Percentiles rank a stretch among this genome's conserved stretches.
Conservation (phyloP, 306 rosid species). For the Biancaea sappan region DNA sequence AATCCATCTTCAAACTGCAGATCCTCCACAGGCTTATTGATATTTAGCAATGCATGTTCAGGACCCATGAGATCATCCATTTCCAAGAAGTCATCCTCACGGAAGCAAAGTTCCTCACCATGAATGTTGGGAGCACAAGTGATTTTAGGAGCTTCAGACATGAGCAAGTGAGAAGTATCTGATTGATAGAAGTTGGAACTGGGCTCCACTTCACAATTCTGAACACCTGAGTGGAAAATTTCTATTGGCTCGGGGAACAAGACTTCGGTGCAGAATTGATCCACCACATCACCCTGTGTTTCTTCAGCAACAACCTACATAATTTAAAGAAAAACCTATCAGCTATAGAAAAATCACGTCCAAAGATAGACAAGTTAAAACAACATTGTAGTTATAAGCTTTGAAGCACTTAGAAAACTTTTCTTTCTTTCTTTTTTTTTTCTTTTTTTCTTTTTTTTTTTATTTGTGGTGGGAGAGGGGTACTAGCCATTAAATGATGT, state of each 20-base stretch:
- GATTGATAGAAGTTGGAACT: conserved; percentile 51
- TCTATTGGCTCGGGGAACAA: conserved; percentile 32
- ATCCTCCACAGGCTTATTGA: conserved; percentile 36
- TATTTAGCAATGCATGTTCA: conserved; percentile 44
- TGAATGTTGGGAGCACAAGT: conserved; percentile 44
- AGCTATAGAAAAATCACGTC: background rate
- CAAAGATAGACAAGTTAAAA: conserved; percentile 1
- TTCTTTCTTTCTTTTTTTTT: no score
- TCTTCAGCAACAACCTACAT: conserved; percentile 63
- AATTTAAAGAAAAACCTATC: conserved; percentile 17
- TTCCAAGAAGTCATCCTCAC: conserved; percentile 80
- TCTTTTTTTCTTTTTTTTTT: no score
- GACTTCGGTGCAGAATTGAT: conserved; percentile 39
- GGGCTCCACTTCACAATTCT: conserved; percentile 45
- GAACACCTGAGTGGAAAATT: conserved; percentile 31
- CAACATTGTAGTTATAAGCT: background rate
- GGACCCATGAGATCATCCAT: conserved; percentile 77
- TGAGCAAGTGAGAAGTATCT: conserved; percentile 41
- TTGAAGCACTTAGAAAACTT: background rate
- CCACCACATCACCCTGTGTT: conserved; percentile 47
- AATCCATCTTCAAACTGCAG: conserved; percentile 66
- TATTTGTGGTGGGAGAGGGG: background rate
- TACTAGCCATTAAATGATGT: background rate
- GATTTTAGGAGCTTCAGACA: conserved; percentile 47
- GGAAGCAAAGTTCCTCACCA: conserved; percentile 32